Evolutionary conservation across 768 basidiomycete genomes (phyloP), one percentile per base, ranked within the genome.

Genomic region (Tricholoma furcatifolium): DNA sequence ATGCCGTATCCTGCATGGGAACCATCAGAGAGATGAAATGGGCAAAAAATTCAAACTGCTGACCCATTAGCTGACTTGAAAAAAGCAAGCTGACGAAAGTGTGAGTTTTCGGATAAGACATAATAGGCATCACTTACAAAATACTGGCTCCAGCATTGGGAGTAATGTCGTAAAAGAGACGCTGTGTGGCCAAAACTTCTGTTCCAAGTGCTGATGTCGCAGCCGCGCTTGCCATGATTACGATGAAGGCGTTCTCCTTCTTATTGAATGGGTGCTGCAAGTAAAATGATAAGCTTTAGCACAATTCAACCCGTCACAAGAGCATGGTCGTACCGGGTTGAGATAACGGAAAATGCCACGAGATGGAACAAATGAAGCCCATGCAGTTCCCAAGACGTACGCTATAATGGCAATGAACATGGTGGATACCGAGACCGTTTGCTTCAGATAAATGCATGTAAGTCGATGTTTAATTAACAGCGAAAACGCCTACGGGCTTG

Each of bases 241-340:
- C 73, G 31, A 82, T 76, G 56, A 82, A 80, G 0, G 79, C 78
- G 62, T 79, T 78, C 60, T 83, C 81, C 51, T 82, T 82, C 63
- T 78, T 82, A 62, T 82, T 82, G 65, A 81, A 82, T 2, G 81
- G 77, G 21, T 76, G 73, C 80, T 81, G n/a, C n/a, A 18, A 38
- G 39, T 7, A 12, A 27, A 42, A 59, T 21, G 53, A 31, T 46
- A 43, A 40, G 46, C 24, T 38, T 35, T 35, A 8, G 15, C 15
- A n/a, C 32, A 30, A 20, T 11, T 4, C 35, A 10, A 12, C 15
- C 27, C 18, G n/a, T 42, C 12, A 14, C 20, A 18, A 9, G 38
- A 32, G 42, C 47, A 39, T 49, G 31, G n/a, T 65, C 74, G 49
- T 60, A 74, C 79, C 15, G 81, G 82, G 56, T 83, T 83, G 6